Percentiles rank a stretch among this genome's conserved stretches.
Evolutionary conservation across 2,329 filamentous ascomycete genomes (phyloP).

Genomic region (Reticulascus tulasneorum): DNA sequence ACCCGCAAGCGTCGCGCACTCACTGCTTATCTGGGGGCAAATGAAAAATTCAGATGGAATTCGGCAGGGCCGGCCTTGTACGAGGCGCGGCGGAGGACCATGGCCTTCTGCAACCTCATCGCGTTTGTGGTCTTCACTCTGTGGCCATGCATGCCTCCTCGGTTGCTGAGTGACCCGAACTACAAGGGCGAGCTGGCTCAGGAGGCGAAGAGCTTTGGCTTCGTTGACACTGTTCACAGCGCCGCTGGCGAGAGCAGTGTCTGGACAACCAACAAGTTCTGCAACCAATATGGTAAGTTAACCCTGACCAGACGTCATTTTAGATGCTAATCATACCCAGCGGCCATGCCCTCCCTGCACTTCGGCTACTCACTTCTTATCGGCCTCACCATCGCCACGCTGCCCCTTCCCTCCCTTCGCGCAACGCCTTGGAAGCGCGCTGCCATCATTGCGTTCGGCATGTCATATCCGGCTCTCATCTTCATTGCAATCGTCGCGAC

Average conservation of each 20-base stretch:
- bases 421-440: constrained; percentile 47
- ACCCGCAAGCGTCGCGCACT: constrained; percentile 45
- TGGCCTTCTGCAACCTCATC: constrained; percentile 50
- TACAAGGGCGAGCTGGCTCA: constrained; percentile 52
- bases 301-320: neutral
- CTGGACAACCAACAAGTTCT: constrained; percentile 60
- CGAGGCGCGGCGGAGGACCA: constrained; percentile 52
- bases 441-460: constrained; percentile 42
- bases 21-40: constrained; percentile 19
- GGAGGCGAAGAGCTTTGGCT: constrained; percentile 54
- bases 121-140: constrained; percentile 49
- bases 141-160: constrained; percentile 53
- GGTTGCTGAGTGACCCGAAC: constrained; percentile 48
- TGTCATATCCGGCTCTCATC: constrained; percentile 62
- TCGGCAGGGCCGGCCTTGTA: constrained; percentile 44
- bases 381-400: constrained; percentile 63
- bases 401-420: constrained; percentile 56
- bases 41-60: constrained; percentile 20
- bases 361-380: constrained; percentile 74
- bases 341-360: constrained; percentile 72
- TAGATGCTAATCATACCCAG: constrained; percentile 28
- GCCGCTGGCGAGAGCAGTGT: constrained; percentile 46
- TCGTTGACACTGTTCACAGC: constrained; percentile 46
- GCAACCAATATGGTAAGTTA: constrained; percentile 65
- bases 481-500: constrained; percentile 66